These are phyloP conservation scores for Powellomyces hirtus DNA, from an alignment of 192 early-diverging fungal species.

Conservation along the genomic window DNA sequence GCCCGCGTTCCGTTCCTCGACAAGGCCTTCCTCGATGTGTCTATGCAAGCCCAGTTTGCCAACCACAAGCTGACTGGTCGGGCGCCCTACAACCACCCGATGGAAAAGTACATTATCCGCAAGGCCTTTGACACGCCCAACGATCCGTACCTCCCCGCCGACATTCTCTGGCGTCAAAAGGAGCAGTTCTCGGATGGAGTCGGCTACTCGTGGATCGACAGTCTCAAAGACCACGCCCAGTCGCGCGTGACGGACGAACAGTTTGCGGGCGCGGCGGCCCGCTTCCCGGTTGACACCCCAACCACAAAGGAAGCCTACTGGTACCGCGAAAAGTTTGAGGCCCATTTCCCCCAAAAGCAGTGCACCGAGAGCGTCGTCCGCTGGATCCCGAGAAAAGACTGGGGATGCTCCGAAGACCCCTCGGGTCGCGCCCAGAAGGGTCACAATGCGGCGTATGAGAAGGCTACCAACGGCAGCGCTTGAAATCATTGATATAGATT, in stretches of 20 bases:
- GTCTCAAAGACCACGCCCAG: conserved; percentile 75
- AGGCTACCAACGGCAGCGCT: too few species aligned
- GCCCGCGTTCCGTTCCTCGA: conserved; percentile 98
- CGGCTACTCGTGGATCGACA: conserved; percentile 97
- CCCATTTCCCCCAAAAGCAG: conserved; percentile 86
- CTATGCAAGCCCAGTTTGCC: conserved; percentile 80
- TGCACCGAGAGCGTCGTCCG: conserved; percentile 88
- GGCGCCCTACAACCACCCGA: conserved; percentile 60
- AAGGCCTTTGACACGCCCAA: conserved; percentile 92
- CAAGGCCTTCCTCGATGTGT: conserved; percentile 85
- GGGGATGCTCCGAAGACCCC: conserved; percentile 98
- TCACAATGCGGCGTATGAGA: conserved; percentile 72
- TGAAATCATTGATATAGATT: too few species aligned
- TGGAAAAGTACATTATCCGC: conserved; percentile 95
- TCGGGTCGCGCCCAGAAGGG: conserved; percentile 95
- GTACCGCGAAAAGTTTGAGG: conserved; percentile 92
- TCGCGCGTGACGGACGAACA: conserved; percentile 73
- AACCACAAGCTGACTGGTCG: conserved; percentile 76
- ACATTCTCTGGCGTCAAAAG: conserved; percentile 97
- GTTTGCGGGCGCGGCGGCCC: conserved; percentile 62
- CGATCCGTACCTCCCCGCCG: conserved; percentile 80
- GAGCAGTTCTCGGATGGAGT: conserved; percentile 99
- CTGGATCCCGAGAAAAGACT: conserved; percentile 96
- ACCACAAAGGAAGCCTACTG: conserved; percentile 95
- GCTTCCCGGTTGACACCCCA: conserved; percentile 88